Conservation (phyloP, 306 rosid species). For the Hippophae rhamnoides region DNA sequence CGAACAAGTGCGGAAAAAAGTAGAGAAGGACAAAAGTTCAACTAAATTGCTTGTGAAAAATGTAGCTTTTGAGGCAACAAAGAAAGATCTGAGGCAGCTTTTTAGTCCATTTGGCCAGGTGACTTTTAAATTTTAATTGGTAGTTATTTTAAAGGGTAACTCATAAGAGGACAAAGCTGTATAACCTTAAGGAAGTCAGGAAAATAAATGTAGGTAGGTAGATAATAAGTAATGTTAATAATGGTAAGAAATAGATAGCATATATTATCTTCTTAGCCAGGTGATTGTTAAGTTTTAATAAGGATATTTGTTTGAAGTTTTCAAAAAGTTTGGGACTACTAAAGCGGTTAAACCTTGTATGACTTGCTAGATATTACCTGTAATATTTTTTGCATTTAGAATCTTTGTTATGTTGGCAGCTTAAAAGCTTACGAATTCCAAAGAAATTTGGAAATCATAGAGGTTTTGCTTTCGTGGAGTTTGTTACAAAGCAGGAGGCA, state of each 20-base stretch:
- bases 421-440: constrained; percentile 84
- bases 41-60: constrained; percentile 75
- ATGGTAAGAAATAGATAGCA: too few relatives aligned
- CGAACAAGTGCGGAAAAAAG: constrained; percentile 35
- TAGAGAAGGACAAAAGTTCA: constrained; percentile 63
- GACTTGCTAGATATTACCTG: neutral
- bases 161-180: neutral
- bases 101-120: constrained; percentile 97
- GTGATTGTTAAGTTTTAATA: too few relatives aligned
- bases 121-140: constrained; percentile 19
- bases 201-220: neutral
- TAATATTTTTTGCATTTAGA: neutral
- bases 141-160: neutral
- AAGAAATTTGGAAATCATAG: constrained; percentile 78
- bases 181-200: neutral
- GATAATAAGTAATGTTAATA: too few relatives aligned
- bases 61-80: constrained; percentile 84
- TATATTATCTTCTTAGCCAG: too few relatives aligned
- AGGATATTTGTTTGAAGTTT: too few relatives aligned
- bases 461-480: constrained; percentile 93
- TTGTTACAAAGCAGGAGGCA: constrained; percentile 80
- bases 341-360: neutral
- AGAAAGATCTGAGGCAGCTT: constrained; percentile 74
- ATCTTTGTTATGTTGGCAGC: constrained; percentile 30
- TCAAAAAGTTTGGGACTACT: too few relatives aligned